Base-by-base conservation (phyloP, 2,329 filamentous ascomycete genomes). In the Arthroderma uncinatum region DNA sequence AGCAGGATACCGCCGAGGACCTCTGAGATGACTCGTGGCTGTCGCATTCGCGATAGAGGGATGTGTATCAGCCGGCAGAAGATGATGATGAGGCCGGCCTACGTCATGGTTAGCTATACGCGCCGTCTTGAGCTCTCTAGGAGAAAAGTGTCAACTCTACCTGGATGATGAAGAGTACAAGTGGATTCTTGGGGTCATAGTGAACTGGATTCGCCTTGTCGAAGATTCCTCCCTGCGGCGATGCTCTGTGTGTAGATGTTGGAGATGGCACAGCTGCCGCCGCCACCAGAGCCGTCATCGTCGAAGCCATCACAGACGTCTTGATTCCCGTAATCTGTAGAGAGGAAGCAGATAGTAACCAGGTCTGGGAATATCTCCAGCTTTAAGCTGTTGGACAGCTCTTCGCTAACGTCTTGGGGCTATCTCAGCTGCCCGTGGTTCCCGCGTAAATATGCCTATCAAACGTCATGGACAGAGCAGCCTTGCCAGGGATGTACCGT, bases 1-100 rank as follows among this genome's bases (percentile, higher is more conserved):
- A 95, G 79, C 37, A 95, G 71, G 66, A 93, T 88, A 55, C 87
- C 88, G n/a, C 86, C 87, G 57, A 92, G 82, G 58, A 93, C 87
- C 73, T 93, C 88, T 53, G 87, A 85, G 64, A 93, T 91, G 63
- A 93, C 88, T 50, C 86, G 82, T 61, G 88, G 88, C 67, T 93
- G 88, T 57, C 86, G 83, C 53, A 93, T 78, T 65, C 84, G 85
- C 63, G 85, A 85, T 4, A 92, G 79, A 8, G 87, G 88, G 74
- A 81, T 90, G 68, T 92, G 86, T 19, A 91, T 76, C 47, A 87
- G 70, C 33, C 85, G 83, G 65, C 85, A 89, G 69, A 89, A 82
- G 58, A 87, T 79, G 65, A 90, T 84, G 65, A 90, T 88, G 59
- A 91, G 84, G 59, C 76, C 77, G 25, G 83, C 82, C 82, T 90